Base-by-base conservation (phyloP, 1,284 basidiomycete genomes). In the Ustanciosporium gigantosporum region DNA sequence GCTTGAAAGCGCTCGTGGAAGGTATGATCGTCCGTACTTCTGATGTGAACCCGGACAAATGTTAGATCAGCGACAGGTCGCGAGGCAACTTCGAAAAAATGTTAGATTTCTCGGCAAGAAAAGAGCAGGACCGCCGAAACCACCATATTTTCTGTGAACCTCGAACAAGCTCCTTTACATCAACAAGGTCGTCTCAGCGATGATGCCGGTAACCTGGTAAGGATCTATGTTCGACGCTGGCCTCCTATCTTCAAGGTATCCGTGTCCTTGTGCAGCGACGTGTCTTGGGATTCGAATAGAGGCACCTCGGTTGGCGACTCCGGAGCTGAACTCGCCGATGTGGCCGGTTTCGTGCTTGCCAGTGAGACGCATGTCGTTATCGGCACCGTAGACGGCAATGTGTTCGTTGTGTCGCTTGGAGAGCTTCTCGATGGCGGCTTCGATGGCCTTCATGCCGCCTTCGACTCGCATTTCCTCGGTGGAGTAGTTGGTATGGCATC, bases 301-400 rank as follows among this genome's bases (percentile, higher is more conserved):
- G 36, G 75, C 91, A 77, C 92, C 94, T 81, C 94, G 90, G 84
- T 98, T 91, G 73, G 94, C 94, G 58, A 97, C 90, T 81, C 94
- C 94, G 53, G 89, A 90, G 68, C 88, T 90, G 84, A 99, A 99
- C 53, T 81, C 79, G 73, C 88, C 85, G 77, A 98, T 97, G 82
- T 94, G 91, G 58, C 89, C 93, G 39, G 95, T 99, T 85, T 99
- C 95, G 67, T 77, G 74, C 48, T 64, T 66, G 44, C 75, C 75
- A 16, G 75, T 77, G 23, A 77, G 70, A 45, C 75, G 73, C 52
- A 64, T 59, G 55, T 77, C 75, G 55, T 77, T 77, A 68, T 75
- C 75, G 43, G 71, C 66, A 43, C 75, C 75, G 68, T 77, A 77
- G 38, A 77, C 75, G 45, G 68, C 74, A 60, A 77, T 76, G 74